Conservation (phyloP, 2,329 filamentous ascomycete species). For the Triangularia setosa region DNA sequence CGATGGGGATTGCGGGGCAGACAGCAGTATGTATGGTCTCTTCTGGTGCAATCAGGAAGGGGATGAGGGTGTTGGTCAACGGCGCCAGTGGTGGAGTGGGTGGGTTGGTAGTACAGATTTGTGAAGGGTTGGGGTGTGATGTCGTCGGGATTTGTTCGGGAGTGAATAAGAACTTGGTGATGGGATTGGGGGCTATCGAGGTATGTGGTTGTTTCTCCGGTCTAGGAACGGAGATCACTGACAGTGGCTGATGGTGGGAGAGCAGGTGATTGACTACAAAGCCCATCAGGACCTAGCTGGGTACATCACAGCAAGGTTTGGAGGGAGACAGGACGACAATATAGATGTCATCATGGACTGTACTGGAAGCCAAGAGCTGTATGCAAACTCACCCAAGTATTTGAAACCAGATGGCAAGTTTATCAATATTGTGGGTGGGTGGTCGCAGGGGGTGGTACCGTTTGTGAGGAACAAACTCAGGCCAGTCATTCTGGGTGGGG, state of each 20-base stretch:
- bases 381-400: slow-evolving; percentile 36
- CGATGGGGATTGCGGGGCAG: slow-evolving; percentile 37
- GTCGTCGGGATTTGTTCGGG: slow-evolving; percentile 46
- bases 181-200: slow-evolving; percentile 45
- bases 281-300: slow-evolving; percentile 35
- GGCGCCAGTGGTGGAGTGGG: slow-evolving; percentile 51
- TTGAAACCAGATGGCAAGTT: slow-evolving; percentile 37
- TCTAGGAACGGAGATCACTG: background rate
- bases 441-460: slow-evolving; percentile 28
- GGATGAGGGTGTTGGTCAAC: slow-evolving; percentile 44
- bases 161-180: slow-evolving; percentile 43
- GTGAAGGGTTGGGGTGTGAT: slow-evolving; percentile 38
- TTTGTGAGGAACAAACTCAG: slow-evolving; percentile 32
- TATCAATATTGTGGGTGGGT: slow-evolving; percentile 33
- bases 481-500: slow-evolving; percentile 32
- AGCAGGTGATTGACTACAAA: slow-evolving; percentile 40
- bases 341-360: slow-evolving; percentile 48
- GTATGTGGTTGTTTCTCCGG: slow-evolving; percentile 26
- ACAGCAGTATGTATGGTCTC: slow-evolving; percentile 30
- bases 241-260: background rate
- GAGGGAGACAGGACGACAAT: slow-evolving; percentile 1
- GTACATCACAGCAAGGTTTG: slow-evolving; percentile 33
- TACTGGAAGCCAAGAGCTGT: slow-evolving; percentile 46
- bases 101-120: slow-evolving; percentile 43
- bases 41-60: slow-evolving; percentile 27